Evolutionary conservation across 345 rosid species (phyloP).

Genomic region (Sonneratia caseolaris): DNA sequence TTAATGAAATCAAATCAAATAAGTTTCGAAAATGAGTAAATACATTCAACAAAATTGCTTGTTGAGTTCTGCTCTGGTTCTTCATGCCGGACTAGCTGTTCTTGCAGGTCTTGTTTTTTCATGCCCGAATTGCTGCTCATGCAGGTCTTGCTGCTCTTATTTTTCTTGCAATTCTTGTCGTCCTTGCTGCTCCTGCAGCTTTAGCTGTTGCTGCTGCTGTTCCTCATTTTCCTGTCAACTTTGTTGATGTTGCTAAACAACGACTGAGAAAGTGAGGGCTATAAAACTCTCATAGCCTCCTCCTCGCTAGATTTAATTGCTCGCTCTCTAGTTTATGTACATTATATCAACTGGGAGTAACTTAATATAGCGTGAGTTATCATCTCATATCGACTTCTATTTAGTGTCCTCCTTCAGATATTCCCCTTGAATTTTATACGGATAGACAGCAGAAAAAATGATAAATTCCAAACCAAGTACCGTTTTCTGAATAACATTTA

Average conservation of each 20-base stretch:
- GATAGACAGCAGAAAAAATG: background rate
- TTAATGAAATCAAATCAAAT: background rate
- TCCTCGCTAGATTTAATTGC: background rate
- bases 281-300: background rate
- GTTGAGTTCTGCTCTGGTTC: background rate
- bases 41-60: background rate
- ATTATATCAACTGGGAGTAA: background rate
- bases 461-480: background rate
- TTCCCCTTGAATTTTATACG: background rate
- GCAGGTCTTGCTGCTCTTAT: background rate
- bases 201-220: conserved; percentile 1
- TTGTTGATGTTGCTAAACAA: background rate
- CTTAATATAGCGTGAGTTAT: background rate
- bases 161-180: background rate
- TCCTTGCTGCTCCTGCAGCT: conserved; percentile 3
- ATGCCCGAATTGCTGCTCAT: conserved; percentile 1
- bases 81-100: conserved; percentile 1
- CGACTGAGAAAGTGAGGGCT: background rate
- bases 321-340: background rate
- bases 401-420: background rate
- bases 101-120: background rate
- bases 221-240: background rate
- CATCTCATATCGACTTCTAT: background rate
- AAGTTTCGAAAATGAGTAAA: background rate
- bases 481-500: background rate